Percentiles rank a stretch among this genome's conserved stretches.
Evolutionary conservation across 164 flowering plant species (phyloP).

Genomic region (Nymphaea colorata): DNA sequence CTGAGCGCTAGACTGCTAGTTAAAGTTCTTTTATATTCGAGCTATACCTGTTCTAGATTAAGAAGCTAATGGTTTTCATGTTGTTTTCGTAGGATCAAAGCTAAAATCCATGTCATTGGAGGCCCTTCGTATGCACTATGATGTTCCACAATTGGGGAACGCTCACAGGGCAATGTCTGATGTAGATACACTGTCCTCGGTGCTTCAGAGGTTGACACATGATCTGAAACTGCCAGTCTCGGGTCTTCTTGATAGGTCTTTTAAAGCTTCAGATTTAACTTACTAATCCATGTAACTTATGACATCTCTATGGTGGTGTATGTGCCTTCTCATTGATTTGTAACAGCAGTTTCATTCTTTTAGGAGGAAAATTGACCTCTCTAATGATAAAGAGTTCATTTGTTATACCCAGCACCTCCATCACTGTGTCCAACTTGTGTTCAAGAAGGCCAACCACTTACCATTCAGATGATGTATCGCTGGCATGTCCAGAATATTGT

Average conservation of each 20-base stretch:
- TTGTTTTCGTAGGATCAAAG: constrained; percentile 29
- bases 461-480: not conserved
- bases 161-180: constrained; percentile 91
- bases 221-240: constrained; percentile 50
- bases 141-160: constrained; percentile 36
- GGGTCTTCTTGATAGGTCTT: constrained; percentile 40
- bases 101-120: constrained; percentile 21
- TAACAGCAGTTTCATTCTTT: not conserved
- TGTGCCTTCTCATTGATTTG: not conserved
- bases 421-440: too few species aligned
- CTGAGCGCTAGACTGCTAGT: too few species aligned
- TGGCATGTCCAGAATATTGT: not conserved
- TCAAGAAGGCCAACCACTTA: too few species aligned
- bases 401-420: not conserved
- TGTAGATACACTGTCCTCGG: constrained; percentile 35
- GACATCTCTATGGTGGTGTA: not conserved
- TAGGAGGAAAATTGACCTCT: not conserved
- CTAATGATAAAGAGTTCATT: not conserved
- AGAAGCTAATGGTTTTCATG: not conserved
- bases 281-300: not conserved
- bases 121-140: constrained; percentile 46
- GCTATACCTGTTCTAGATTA: not conserved
- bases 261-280: constrained; percentile 28
- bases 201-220: constrained; percentile 53
- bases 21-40: too few species aligned